phyloP scores from a whole-genome alignment of 2,329 filamentous ascomycete species.

The Aspergillus sp. region DNA sequence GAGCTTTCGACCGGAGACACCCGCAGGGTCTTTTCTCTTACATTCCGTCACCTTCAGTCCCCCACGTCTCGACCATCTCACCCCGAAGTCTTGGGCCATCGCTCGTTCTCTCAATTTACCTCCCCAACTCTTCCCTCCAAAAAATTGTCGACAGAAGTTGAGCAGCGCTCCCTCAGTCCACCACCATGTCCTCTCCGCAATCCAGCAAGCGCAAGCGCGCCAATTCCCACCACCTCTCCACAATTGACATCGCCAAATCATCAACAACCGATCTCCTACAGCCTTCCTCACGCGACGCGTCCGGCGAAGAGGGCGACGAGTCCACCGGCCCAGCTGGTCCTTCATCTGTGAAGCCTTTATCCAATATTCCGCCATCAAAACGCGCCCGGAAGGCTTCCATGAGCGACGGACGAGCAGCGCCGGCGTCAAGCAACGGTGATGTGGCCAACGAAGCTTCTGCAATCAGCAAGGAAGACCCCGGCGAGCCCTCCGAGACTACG shows the following conservation, averaged over 20 bases:
- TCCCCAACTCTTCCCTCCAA: background rate
- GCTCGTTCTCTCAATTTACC: slow-evolving; percentile 8
- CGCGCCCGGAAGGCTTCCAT: slow-evolving; percentile 67
- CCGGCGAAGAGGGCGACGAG: slow-evolving; percentile 78
- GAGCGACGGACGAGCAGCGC: slow-evolving; percentile 18
- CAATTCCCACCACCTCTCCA: slow-evolving; percentile 42
- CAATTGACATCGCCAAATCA: slow-evolving; percentile 54
- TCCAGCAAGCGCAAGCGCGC: slow-evolving; percentile 80
- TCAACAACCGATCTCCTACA: slow-evolving; percentile 65
- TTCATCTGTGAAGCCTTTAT: slow-evolving; percentile 52
- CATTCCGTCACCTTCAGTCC: slow-evolving; percentile 18
- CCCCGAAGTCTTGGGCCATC: slow-evolving; percentile 3
- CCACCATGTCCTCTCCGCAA: slow-evolving; percentile 65
- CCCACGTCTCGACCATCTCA: slow-evolving; percentile 13
- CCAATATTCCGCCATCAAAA: slow-evolving; percentile 67
- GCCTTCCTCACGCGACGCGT: slow-evolving; percentile 80
- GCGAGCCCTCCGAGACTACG: slow-evolving; percentile 72
- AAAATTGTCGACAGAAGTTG: slow-evolving; percentile 25
- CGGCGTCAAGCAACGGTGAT: slow-evolving; percentile 25
- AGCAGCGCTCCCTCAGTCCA: slow-evolving; percentile 30
- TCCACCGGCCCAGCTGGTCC: slow-evolving; percentile 58
- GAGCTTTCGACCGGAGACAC: slow-evolving; percentile 21
- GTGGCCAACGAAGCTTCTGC: slow-evolving; percentile 36
- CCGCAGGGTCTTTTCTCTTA: slow-evolving; percentile 18
- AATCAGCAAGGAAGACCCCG: slow-evolving; percentile 60